A percentile compares a stretch with the other conserved stretches of the same genome.
Conservation (phyloP, 2,329 filamentous ascomycete species). For the Hypoxylon sp. region DNA sequence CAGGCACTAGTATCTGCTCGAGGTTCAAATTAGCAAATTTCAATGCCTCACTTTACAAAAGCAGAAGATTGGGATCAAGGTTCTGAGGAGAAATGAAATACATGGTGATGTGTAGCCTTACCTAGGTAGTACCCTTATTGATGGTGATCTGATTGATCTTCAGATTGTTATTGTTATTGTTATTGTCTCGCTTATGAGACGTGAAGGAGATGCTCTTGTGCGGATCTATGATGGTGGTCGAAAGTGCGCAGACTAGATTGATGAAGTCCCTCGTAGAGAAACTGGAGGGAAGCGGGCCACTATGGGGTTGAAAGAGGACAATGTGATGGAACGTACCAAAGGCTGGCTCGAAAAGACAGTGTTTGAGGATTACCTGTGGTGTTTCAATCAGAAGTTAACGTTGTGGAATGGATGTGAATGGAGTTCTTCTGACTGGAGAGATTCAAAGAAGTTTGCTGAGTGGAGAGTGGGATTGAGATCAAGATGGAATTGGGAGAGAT, state of each 20-base stretch:
- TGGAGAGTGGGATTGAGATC: neutral
- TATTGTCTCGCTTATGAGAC: neutral
- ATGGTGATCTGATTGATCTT: neutral
- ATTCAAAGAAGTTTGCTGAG: neutral
- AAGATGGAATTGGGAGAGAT: neutral
- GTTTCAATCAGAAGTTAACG: neutral
- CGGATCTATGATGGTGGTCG: neutral
- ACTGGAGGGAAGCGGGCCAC: neutral
- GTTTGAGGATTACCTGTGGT: neutral
- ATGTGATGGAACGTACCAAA: neutral
- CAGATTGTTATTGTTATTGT: too few species aligned
- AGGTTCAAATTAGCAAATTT: slow-evolving; percentile 51
- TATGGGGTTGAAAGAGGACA: neutral
- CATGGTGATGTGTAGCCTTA: neutral
- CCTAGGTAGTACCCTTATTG: neutral
- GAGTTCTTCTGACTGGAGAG: too few species aligned
- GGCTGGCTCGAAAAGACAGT: neutral
- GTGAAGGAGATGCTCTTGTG: neutral
- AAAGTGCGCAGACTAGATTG: neutral
- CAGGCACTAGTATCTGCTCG: slow-evolving; percentile 1
- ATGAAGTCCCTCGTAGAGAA: neutral
- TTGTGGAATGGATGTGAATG: neutral
- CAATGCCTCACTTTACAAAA: slow-evolving; percentile 57
- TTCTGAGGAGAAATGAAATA: neutral
- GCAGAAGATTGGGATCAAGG: slow-evolving; percentile 6